A percentile compares a stretch with the other conserved stretches of the same genome.
Conservation (phyloP, 1,284 basidiomycete species). For the Trichosporon inkin region DNA sequence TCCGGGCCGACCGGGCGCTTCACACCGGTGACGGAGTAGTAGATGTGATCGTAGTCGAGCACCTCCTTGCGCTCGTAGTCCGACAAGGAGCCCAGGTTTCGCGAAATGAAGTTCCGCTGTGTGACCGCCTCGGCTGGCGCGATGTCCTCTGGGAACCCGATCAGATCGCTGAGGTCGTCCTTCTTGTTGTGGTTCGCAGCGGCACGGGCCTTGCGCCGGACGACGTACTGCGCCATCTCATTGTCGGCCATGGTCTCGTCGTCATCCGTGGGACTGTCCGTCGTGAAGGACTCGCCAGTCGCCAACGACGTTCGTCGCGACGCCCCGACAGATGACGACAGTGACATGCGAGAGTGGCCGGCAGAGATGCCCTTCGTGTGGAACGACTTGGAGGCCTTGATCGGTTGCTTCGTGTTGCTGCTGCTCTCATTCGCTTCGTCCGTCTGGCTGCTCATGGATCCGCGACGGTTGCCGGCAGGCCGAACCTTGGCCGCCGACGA, state of each 20-base stretch:
- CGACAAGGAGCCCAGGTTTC: slow-evolving; percentile 60
- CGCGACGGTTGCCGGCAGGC: slow-evolving; percentile 21
- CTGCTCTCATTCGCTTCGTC: slow-evolving; percentile 10
- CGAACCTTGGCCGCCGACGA: slow-evolving; percentile 41
- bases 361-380: slow-evolving; percentile 36
- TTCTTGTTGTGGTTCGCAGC: slow-evolving; percentile 64
- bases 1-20: slow-evolving; percentile 46
- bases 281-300: slow-evolving; percentile 48
- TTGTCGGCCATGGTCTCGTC: slow-evolving; percentile 89
- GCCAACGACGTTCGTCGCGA: slow-evolving; percentile 36
- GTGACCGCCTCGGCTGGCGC: slow-evolving; percentile 65
- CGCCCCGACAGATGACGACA: slow-evolving; percentile 42
- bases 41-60: slow-evolving; percentile 78
- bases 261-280: slow-evolving; percentile 65
- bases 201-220: slow-evolving; percentile 79
- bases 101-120: slow-evolving; percentile 55
- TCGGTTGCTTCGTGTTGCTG: slow-evolving; percentile 19
- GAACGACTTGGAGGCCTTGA: slow-evolving; percentile 39
- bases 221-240: slow-evolving; percentile 94
- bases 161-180: slow-evolving; percentile 80
- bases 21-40: slow-evolving; percentile 54
- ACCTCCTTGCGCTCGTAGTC: slow-evolving; percentile 90
- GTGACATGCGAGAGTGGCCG: slow-evolving; percentile 29
- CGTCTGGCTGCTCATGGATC: slow-evolving; percentile 19
- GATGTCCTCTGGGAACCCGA: slow-evolving; percentile 87